Conservation (phyloP, 352 stramenopile species). For the Blastocystis sp. region DNA sequence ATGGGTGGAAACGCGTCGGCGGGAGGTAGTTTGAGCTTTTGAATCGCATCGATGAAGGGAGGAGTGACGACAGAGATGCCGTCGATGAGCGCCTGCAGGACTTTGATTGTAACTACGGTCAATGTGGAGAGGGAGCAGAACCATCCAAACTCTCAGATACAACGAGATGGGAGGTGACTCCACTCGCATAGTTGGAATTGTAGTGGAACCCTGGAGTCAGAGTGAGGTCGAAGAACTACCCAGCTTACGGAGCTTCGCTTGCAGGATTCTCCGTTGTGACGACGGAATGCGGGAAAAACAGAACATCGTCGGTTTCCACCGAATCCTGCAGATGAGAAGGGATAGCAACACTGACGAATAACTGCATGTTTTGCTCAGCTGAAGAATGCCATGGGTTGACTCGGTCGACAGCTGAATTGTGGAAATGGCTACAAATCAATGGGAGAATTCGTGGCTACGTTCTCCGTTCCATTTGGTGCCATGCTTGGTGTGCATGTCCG, state of each 20-base stretch:
- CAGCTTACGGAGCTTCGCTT: slow-evolving; percentile 2
- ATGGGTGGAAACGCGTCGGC: not conserved
- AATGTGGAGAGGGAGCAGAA: not conserved
- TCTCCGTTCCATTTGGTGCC: slow-evolving; percentile 13
- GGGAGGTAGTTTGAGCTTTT: not conserved
- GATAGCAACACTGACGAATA: not conserved
- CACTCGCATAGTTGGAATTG: not conserved
- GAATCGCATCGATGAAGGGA: not conserved
- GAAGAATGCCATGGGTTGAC: not conserved
- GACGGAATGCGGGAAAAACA: slow-evolving; percentile 34
- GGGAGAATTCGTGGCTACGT: not conserved
- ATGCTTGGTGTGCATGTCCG: slow-evolving; percentile 23
- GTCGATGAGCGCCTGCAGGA: slow-evolving; percentile 30
- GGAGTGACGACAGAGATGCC: not conserved
- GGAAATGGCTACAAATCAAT: not conserved
- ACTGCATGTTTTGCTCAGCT: not conserved
- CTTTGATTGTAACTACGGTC: not conserved
- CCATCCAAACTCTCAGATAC: not conserved
- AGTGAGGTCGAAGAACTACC: not conserved
- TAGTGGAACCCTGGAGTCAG: slow-evolving; percentile 12
- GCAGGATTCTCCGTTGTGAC: not conserved
- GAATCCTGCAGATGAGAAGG: not conserved
- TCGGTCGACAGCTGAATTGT: not conserved
- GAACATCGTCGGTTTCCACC: not conserved
- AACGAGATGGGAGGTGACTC: not conserved